Evolutionary conservation across 768 basidiomycete species (phyloP).

Genomic region (Phlebiopsis flavidoalba): DNA sequence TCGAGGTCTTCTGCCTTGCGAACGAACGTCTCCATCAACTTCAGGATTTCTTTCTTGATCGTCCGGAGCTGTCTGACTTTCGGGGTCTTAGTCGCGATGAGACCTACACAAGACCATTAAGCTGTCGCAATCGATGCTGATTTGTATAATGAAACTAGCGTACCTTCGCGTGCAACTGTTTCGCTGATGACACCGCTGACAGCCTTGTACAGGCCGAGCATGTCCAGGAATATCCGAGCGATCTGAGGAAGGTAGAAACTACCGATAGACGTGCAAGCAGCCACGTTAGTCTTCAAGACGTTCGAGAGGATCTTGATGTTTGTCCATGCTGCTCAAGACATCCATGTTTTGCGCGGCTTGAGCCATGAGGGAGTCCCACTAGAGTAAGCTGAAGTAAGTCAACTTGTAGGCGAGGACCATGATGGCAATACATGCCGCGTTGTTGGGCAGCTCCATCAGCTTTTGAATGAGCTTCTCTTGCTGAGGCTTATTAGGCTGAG

Average conservation of each 20-base stretch:
- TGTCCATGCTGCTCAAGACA: conserved; percentile 84
- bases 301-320: conserved; percentile 96
- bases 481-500: conserved; percentile 95
- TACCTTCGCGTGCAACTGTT: conserved; percentile 73
- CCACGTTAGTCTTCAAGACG: conserved; percentile 97
- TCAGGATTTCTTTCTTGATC: conserved; percentile 97
- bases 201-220: conserved; percentile 96
- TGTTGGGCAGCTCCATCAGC: conserved; percentile 96
- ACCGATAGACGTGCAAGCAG: conserved; percentile 95
- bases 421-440: conserved; percentile 59
- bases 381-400: neutral
- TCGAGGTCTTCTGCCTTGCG: conserved; percentile 97
- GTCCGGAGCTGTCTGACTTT: conserved; percentile 92
- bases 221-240: conserved; percentile 92
- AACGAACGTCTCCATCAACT: conserved; percentile 96
- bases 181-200: conserved; percentile 96
- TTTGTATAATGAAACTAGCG: conserved; percentile 40
- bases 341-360: conserved; percentile 93
- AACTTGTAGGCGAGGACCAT: neutral
- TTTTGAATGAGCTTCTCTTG: conserved; percentile 94
- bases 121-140: neutral
- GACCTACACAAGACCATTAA: conserved; percentile 26
- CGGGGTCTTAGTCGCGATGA: conserved; percentile 93
- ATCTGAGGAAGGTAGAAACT: conserved; percentile 97
- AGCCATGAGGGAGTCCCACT: conserved; percentile 98